These are phyloP conservation scores for Tremellales sp. DNA, from an alignment of 1,284 basidiomycete genomes.

Conservation along the genomic window DNA sequence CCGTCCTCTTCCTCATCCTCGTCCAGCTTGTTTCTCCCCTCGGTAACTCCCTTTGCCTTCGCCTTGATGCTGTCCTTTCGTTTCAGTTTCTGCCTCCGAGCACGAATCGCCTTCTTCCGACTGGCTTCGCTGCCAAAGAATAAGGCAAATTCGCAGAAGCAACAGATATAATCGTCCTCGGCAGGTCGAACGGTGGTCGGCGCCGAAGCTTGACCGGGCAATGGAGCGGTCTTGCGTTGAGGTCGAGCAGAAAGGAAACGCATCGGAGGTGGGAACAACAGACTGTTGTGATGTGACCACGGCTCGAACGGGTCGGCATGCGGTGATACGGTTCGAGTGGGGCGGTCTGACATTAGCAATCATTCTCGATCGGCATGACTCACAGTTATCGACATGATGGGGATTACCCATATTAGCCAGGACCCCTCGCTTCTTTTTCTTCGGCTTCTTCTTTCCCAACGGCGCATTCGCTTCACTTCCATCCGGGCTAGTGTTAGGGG, in stretches of 20 bases:
- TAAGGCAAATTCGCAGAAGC: slow-evolving; percentile 78
- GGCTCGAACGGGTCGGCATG: slow-evolving; percentile 34
- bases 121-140: slow-evolving; percentile 69
- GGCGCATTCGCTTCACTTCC: slow-evolving; percentile 8
- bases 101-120: slow-evolving; percentile 63
- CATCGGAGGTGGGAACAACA: slow-evolving; percentile 46
- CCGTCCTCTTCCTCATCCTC: slow-evolving; percentile 8
- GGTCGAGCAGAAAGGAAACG: slow-evolving; percentile 37
- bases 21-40: slow-evolving; percentile 13
- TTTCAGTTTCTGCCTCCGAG: slow-evolving; percentile 70
- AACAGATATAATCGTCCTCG: slow-evolving; percentile 81
- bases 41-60: slow-evolving; percentile 56
- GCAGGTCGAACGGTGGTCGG: slow-evolving; percentile 49
- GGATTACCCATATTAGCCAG: slow-evolving; percentile 83
- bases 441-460: slow-evolving; percentile 52
- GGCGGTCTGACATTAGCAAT: slow-evolving; percentile 37
- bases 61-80: slow-evolving; percentile 70
- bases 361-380: slow-evolving; percentile 10
- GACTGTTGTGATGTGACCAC: slow-evolving; percentile 29
- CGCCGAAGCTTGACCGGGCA: slow-evolving; percentile 11
- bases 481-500: slow-evolving; percentile 5
- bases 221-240: slow-evolving; percentile 15
- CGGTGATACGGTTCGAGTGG: slow-evolving; percentile 28
- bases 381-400: slow-evolving; percentile 74
- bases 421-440: slow-evolving; percentile 84